Conservation (phyloP, 1,284 basidiomycete species). For the Ceratobasidium sp. region DNA sequence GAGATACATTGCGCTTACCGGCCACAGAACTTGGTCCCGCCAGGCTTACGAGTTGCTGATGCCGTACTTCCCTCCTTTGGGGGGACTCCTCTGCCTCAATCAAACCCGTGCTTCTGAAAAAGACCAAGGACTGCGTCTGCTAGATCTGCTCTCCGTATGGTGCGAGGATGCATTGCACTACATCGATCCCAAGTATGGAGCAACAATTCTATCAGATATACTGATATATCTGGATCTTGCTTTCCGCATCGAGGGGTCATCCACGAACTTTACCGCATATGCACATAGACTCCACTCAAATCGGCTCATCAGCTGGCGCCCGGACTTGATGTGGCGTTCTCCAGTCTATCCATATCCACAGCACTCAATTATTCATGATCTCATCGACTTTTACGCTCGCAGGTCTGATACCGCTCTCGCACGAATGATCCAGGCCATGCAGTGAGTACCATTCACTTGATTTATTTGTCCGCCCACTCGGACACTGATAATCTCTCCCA, state of each 20-base stretch:
- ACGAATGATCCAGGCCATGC: neutral
- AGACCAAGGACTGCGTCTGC: neutral
- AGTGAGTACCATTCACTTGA: constrained; percentile 5
- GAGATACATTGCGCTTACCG: no score
- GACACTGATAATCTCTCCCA: no score
- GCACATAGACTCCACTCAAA: neutral
- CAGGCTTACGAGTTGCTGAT: neutral
- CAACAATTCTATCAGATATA: constrained; percentile 6
- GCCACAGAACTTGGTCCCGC: constrained; percentile 9
- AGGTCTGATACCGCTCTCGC: neutral
- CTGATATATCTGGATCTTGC: constrained; percentile 8
- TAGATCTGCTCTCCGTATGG: neutral
- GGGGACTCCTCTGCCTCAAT: neutral
- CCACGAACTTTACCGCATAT: neutral
- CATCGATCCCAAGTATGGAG: neutral
- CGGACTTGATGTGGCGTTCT: neutral
- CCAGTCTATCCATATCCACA: neutral
- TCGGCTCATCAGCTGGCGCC: neutral
- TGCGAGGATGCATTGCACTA: neutral
- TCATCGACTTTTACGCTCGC: constrained; percentile 15
- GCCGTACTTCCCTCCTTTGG: constrained; percentile 7
- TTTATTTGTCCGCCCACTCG: neutral
- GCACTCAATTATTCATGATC: constrained; percentile 7
- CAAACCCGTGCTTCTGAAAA: neutral
- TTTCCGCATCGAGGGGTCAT: neutral